Conservation (phyloP, 805 yeast genomes). For the Kodamaea laetipori region DNA sequence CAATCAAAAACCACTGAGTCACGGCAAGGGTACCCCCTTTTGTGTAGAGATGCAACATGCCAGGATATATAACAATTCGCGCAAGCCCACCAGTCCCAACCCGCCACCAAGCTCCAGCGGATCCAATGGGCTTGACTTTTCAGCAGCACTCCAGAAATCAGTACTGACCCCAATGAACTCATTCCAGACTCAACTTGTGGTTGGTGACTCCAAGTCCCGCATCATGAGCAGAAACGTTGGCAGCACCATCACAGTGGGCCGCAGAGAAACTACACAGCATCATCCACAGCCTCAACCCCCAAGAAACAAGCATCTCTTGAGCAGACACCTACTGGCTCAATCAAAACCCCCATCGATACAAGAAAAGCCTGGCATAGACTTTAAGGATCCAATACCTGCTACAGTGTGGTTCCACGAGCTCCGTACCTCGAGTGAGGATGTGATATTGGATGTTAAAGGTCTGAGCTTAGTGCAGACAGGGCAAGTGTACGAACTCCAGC, state of each 20-base stretch:
- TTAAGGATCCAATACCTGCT: slow-evolving; percentile 36
- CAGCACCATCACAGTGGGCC: slow-evolving; percentile 27
- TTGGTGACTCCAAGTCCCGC: slow-evolving; percentile 3
- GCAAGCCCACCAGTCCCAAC: slow-evolving; percentile 11
- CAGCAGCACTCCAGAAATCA: not conserved
- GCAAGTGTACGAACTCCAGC: slow-evolving; percentile 69
- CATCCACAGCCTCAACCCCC: slow-evolving; percentile 1
- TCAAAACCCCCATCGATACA: not conserved
- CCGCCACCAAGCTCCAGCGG: not conserved
- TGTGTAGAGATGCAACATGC: slow-evolving; percentile 33
- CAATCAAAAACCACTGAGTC: no score
- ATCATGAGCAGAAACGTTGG: slow-evolving; percentile 24
- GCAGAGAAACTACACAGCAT: slow-evolving; percentile 8
- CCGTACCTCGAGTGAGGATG: slow-evolving; percentile 56
- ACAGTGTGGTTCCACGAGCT: slow-evolving; percentile 71
- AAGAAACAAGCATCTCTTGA: slow-evolving; percentile 1
- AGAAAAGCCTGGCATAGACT: slow-evolving; percentile 7
- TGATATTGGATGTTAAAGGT: slow-evolving; percentile 59
- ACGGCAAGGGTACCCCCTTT: no score
- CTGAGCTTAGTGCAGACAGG: slow-evolving; percentile 70
- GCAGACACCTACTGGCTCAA: slow-evolving; percentile 2
- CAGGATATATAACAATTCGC: slow-evolving; percentile 20
- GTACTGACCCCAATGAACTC: slow-evolving; percentile 7
- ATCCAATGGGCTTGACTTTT: slow-evolving; percentile 3
- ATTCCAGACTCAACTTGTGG: slow-evolving; percentile 8